These are phyloP conservation scores for Pythium apleroticum DNA, from an alignment of 352 stramenopile species.

Conservation along the genomic window DNA sequence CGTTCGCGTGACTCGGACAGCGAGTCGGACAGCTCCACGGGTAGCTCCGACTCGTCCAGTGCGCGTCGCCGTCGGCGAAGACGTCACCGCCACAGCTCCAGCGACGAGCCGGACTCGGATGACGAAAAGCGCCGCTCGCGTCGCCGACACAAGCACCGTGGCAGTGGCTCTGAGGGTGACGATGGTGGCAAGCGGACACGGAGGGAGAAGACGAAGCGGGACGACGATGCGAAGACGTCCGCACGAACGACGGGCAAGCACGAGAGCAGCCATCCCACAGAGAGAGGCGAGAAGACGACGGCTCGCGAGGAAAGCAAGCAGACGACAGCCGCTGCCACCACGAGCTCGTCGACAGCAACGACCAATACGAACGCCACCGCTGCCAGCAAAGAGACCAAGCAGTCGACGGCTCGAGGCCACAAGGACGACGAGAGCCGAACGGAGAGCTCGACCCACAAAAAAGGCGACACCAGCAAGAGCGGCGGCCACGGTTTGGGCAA, in stretches of 20 bases:
- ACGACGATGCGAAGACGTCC: slow-evolving; percentile 35
- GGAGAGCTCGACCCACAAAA: slow-evolving; percentile 28
- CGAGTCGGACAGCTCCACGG: slow-evolving; percentile 52
- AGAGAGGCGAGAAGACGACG: slow-evolving; percentile 23
- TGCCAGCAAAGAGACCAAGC: slow-evolving; percentile 14
- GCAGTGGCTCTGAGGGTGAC: slow-evolving; percentile 29
- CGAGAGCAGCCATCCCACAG: slow-evolving; percentile 8
- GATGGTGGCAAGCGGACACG: slow-evolving; percentile 14
- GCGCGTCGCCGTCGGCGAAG: slow-evolving; percentile 40
- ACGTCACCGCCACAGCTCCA: slow-evolving; percentile 48
- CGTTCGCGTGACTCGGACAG: slow-evolving; percentile 38
- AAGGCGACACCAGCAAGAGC: slow-evolving; percentile 28
- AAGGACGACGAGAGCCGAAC: slow-evolving; percentile 59
- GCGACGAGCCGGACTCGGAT: slow-evolving; percentile 55
- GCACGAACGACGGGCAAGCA: slow-evolving; percentile 2
- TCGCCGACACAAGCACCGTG: slow-evolving; percentile 41
- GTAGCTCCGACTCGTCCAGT: slow-evolving; percentile 43
- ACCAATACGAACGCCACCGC: background rate
- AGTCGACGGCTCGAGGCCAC: slow-evolving; percentile 14
- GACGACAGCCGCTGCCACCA: background rate
- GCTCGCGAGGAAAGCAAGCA: slow-evolving; percentile 19
- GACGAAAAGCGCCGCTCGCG: slow-evolving; percentile 33
- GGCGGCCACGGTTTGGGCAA: slow-evolving; percentile 47
- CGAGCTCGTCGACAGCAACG: slow-evolving; percentile 8
- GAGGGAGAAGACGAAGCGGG: slow-evolving; percentile 30